Evolutionary conservation across 2,329 filamentous ascomycete genomes (phyloP), one percentile per base, ranked within the genome.

Genomic region (Ophiosphaerella korrae): DNA sequence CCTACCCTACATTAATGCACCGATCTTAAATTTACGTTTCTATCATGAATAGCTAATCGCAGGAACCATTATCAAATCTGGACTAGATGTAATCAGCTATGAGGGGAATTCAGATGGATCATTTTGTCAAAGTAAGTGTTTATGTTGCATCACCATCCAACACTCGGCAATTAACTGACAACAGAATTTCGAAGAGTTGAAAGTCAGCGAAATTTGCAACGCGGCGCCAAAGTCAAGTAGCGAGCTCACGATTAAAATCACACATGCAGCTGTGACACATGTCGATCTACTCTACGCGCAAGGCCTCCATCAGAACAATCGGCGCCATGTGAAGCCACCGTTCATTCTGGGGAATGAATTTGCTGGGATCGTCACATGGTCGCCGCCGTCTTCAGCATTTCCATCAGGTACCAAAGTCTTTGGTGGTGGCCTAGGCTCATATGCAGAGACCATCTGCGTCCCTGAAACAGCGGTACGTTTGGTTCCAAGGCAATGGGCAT

Each of bases 321-420:
- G 73, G 26, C 76, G 75, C n/a, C 78, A 83, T 46, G 77, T 83
- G 33, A 74, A 73, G 29, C 84, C 83, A 1, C 83, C 83, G 0
- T 86, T 87, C 68, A 78, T 77, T 1, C 76, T 85, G 0, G 84
- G 84, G 11, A 80, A 81, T n/a, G 83, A 86, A 63, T 86, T 86
- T 60, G 75, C 82, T 1, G 84, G 83, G n/a, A 71, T 78, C 2
- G 73, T 86, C 1, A 52, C 78, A 31, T 69, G 69, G 2, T 64
- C 76, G 0, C 75, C 78, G 0, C 16, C 65, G 5, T 35, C 45
- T 12, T 64, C 62, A 0, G 51, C 55, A 0, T 78, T 81, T 51
- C 63, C 64, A 18, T 70, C 71, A 3, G 83, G 82, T 6, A 78
- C 82, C 38, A 70, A 74, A 13, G 81, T 86, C 23, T 86, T 84